phyloP scores from a whole-genome alignment of 176 grass and related monocot species.

The Oryza brachyantha region DNA sequence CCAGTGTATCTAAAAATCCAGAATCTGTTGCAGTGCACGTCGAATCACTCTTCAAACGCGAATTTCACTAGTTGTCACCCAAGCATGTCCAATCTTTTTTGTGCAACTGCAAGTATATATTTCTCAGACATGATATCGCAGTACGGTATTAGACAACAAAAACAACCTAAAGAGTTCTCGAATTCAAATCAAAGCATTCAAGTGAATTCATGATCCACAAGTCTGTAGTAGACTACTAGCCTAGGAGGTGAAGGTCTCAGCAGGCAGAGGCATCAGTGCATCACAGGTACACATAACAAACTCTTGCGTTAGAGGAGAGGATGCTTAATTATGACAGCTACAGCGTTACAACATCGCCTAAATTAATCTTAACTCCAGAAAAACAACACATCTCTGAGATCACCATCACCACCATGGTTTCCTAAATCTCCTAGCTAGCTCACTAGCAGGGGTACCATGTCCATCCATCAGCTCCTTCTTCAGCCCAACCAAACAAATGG shows the following conservation, averaged over 20 bases:
- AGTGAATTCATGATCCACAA: constrained; percentile 41
- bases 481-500: constrained; percentile 26
- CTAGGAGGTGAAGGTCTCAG: constrained; percentile 31
- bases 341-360: constrained; percentile 40
- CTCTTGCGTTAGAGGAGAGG: constrained; percentile 26
- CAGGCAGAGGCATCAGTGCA: constrained; percentile 8
- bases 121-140: not conserved
- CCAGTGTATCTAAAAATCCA: no score
- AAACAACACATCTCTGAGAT: constrained; percentile 28
- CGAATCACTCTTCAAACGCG: no score
- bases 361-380: constrained; percentile 44
- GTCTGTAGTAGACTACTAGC: constrained; percentile 27
- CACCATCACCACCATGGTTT: not conserved
- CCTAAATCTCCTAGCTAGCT: constrained; percentile 53
- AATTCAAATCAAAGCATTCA: constrained; percentile 44
- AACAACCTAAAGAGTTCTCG: not conserved
- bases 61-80: no score
- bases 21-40: no score
- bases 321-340: constrained; percentile 19
- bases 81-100: no score
- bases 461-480: constrained; percentile 30
- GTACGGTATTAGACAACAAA: not conserved
- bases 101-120: not conserved
- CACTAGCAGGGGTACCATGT: not conserved
- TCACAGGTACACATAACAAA: constrained; percentile 2